Conservation (phyloP, 805 yeast genomes). For the Kazachstania psychrophila region DNA sequence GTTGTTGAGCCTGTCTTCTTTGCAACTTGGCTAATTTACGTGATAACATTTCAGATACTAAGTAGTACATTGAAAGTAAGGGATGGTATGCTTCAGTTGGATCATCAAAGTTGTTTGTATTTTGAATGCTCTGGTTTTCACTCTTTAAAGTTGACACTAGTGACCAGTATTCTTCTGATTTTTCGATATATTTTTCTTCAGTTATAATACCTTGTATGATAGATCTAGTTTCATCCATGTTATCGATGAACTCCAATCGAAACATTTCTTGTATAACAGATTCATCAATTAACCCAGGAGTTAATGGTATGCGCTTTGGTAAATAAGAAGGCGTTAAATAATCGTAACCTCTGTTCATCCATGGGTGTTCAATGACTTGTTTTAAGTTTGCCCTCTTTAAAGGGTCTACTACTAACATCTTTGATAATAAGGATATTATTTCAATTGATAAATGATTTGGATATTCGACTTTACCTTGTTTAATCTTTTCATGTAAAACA, state of each 20-base stretch:
- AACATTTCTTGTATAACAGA: constrained; percentile 69
- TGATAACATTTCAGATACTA: constrained; percentile 75
- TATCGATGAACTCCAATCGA: constrained; percentile 66
- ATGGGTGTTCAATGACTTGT: constrained; percentile 81
- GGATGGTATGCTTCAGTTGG: constrained; percentile 90
- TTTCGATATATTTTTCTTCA: constrained; percentile 48
- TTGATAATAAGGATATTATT: constrained; percentile 66
- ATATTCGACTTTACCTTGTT: constrained; percentile 84
- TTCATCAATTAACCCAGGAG: constrained; percentile 30
- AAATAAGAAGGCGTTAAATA: constrained; percentile 55
- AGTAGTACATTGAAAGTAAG: constrained; percentile 70
- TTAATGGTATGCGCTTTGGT: constrained; percentile 69
- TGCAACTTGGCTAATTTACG: constrained; percentile 51
- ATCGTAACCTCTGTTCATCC: constrained; percentile 90
- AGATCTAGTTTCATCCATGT: constrained; percentile 43
- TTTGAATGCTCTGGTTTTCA: neutral
- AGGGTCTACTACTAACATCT: constrained; percentile 92
- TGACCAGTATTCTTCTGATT: constrained; percentile 26
- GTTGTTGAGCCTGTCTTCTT: constrained; percentile 16
- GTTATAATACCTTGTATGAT: constrained; percentile 50
- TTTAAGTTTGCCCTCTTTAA: constrained; percentile 63
- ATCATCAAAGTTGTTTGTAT: constrained; percentile 34
- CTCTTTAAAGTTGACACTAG: constrained; percentile 9
- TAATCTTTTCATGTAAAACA: constrained; percentile 86
- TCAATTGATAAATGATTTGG: constrained; percentile 74